Conservation (phyloP, 2,329 filamentous ascomycete genomes). For the Penicillium sp. region DNA sequence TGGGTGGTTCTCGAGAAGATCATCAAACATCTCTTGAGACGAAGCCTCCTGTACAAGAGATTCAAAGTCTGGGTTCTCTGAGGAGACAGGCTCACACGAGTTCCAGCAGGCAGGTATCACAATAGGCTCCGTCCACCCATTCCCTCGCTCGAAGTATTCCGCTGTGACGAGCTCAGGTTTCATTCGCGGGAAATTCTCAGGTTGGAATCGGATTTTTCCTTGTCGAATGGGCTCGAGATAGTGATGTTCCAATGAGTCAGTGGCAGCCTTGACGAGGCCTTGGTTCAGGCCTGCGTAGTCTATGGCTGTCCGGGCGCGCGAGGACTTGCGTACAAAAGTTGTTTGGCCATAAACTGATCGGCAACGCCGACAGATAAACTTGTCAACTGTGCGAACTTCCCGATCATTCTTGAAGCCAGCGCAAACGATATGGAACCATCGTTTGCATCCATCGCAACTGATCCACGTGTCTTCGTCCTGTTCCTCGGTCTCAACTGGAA, state of each 20-base stretch:
- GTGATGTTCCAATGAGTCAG: slow-evolving; percentile 57
- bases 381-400: slow-evolving; percentile 58
- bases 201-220: slow-evolving; percentile 52
- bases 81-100: slow-evolving; percentile 40
- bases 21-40: slow-evolving; percentile 36
- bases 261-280: slow-evolving; percentile 56
- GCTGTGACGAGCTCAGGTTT: slow-evolving; percentile 54
- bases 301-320: slow-evolving; percentile 55
- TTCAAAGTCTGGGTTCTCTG: slow-evolving; percentile 21
- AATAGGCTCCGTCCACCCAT: slow-evolving; percentile 58
- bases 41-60: slow-evolving; percentile 28
- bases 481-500: slow-evolving; percentile 44
- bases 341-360: slow-evolving; percentile 54
- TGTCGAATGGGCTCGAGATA: slow-evolving; percentile 61
- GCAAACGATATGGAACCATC: slow-evolving; percentile 61
- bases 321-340: slow-evolving; percentile 59
- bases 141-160: slow-evolving; percentile 55
- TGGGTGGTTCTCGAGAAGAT: slow-evolving; percentile 27
- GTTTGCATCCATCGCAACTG: slow-evolving; percentile 59
- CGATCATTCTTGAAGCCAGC: slow-evolving; percentile 57
- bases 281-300: slow-evolving; percentile 61
- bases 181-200: slow-evolving; percentile 56
- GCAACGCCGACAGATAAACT: slow-evolving; percentile 56
- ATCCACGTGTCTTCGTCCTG: slow-evolving; percentile 55
- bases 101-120: slow-evolving; percentile 57